These are phyloP conservation scores for Fragilariopsis cylindrus DNA, from an alignment of 108 stramenopile species.

Conservation along the genomic window DNA sequence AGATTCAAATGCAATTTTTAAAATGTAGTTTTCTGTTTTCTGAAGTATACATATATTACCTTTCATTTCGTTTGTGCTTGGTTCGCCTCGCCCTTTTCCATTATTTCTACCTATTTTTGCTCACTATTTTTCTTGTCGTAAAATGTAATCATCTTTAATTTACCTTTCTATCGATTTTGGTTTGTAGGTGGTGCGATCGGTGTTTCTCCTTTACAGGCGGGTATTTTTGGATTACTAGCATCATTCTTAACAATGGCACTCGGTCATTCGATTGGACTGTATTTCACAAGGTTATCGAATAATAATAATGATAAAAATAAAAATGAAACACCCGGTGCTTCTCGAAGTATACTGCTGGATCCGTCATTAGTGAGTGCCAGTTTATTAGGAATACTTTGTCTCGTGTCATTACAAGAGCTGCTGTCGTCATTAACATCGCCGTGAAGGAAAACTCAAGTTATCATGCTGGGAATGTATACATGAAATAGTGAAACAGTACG, in stretches of 20 bases:
- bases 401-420: constrained; percentile 2
- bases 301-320: not conserved
- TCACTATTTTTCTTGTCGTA: too few species aligned
- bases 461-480: not conserved
- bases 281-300: not conserved
- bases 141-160: too few species aligned
- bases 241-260: constrained; percentile 35
- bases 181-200: constrained; percentile 36
- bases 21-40: too few species aligned
- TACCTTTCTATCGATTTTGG: not conserved
- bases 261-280: constrained; percentile 25
- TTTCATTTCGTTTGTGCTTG: too few species aligned
- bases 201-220: constrained; percentile 27
- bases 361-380: constrained; percentile 3
- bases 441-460: not conserved
- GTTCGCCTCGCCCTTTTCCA: too few species aligned
- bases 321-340: not conserved
- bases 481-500: not conserved
- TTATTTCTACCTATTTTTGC: too few species aligned
- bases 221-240: constrained; percentile 28
- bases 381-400: not conserved
- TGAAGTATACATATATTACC: too few species aligned
- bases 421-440: not conserved
- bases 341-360: not conserved
- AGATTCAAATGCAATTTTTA: too few species aligned